Evolutionary conservation across 2,329 filamentous ascomycete genomes (phyloP).

Genomic region (Botrytis squamosa): DNA sequence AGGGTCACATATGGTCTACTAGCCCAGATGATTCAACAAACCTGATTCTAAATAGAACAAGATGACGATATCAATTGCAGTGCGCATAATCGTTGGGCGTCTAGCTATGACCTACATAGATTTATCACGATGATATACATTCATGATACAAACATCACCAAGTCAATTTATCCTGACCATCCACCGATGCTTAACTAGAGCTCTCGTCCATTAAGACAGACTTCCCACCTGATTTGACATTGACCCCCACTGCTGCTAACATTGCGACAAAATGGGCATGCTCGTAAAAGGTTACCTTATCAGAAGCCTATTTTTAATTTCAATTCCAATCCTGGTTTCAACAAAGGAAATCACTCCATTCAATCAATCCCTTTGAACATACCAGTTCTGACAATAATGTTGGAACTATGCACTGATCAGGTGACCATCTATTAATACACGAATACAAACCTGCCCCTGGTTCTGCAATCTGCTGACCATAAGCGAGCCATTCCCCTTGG

Average conservation of each 20-base stretch:
- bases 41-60: neutral
- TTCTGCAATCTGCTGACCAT: neutral
- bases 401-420: neutral
- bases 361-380: neutral
- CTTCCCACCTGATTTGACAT: neutral
- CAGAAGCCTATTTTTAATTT: neutral
- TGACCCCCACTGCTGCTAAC: neutral
- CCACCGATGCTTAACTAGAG: neutral
- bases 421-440: neutral
- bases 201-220: neutral
- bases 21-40: neutral
- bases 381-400: neutral
- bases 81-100: neutral
- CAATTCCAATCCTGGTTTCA: neutral
- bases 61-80: neutral
- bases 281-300: neutral
- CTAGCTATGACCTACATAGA: neutral
- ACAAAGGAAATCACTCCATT: neutral
- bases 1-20: neutral
- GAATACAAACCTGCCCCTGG: neutral
- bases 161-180: neutral
- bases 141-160: neutral
- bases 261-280: neutral
- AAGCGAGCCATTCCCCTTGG: neutral
- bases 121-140: neutral